Base-by-base conservation (phyloP, 129 eudicot genomes). In the Solidago caesia region DNA sequence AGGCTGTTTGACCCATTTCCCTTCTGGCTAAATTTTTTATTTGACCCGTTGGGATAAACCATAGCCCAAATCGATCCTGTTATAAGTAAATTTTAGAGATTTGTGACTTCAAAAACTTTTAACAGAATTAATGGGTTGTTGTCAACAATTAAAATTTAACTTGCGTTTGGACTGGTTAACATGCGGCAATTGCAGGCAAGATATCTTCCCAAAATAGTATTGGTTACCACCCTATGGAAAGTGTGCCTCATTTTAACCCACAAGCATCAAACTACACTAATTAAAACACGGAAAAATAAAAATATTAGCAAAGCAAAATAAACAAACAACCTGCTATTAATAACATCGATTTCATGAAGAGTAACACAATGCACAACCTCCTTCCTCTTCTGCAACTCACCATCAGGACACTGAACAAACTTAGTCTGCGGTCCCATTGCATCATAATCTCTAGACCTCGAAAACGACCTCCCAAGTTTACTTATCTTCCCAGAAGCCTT, bases 161-260 rank as follows among this genome's bases (percentile, higher is more conserved):
- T 45, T 67, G 25, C 15, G 15, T 45, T 4, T 21, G 58, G 21
- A 68, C 13, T 46, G 73, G 11, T 25, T 47, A 47, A 25, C 9
- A 25, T 68, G 73, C 21, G 44, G 44, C 73, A 66, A 80, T 68
- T 85, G 87, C 89, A 94, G 98, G 93, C 98, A 52, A 88, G 98
- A 83, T 97, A 94, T 85, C 97, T 94, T 76, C 87, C 97, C 11
- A 83, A 68, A 81, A 64, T 94, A 48, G 84, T 88, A 21, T 21
- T 21, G 21, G 39, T 33, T 33, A 33, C 39, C 39, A 33, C 39
- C 39, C 39, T 33, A 33, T 33, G 39, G 39, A 33, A 33, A 33
- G 2, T 33, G 3, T 33, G 39, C 39, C 39, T 33, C 39, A 33
- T 33, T 33, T 33, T 33, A 33, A 33, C 39, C 39, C 2, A 0